phyloP scores from a whole-genome alignment of 2,329 filamentous ascomycete species.

The Sordariomycetes sp. region DNA sequence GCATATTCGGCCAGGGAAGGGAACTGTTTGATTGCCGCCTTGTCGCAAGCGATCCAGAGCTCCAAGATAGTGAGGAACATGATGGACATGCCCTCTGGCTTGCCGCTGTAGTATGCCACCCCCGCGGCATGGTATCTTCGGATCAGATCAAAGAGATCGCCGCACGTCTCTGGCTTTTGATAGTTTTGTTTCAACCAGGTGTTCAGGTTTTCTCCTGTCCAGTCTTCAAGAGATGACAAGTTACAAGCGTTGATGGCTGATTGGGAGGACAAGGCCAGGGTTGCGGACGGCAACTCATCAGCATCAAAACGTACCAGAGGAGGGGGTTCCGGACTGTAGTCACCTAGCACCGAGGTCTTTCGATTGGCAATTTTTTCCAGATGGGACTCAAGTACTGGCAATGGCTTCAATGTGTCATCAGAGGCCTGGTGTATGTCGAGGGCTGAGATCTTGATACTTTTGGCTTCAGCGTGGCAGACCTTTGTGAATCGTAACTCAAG shows the following conservation, averaged over 20 bases:
- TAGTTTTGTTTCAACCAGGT: background rate
- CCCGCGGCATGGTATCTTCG: conserved; percentile 20
- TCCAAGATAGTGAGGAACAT: conserved; percentile 47
- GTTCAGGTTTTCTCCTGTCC: background rate
- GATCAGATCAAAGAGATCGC: conserved; percentile 18
- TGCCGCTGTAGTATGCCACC: conserved; percentile 19
- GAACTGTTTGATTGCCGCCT: conserved; percentile 17
- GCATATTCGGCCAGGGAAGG: background rate
- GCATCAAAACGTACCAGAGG: too few relatives aligned
- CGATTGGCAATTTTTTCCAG: too few relatives aligned
- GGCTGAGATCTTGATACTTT: too few relatives aligned
- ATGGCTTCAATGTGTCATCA: too few relatives aligned
- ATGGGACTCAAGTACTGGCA: too few relatives aligned
- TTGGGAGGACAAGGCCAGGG: too few relatives aligned
- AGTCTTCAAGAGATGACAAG: background rate
- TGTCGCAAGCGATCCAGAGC: conserved; percentile 50
- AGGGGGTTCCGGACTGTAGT: too few relatives aligned
- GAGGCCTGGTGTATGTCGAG: too few relatives aligned
- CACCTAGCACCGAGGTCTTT: too few relatives aligned
- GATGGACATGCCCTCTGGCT: conserved; percentile 36
- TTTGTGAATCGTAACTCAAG: background rate
- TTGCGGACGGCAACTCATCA: too few relatives aligned
- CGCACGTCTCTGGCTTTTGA: conserved; percentile 13
- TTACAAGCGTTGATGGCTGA: background rate
- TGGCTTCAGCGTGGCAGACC: too few relatives aligned